A percentile compares a stretch with the other conserved stretches of the same genome.
Conservation (phyloP, 352 stramenopile genomes). For the Halophytophthora polymorphica region DNA sequence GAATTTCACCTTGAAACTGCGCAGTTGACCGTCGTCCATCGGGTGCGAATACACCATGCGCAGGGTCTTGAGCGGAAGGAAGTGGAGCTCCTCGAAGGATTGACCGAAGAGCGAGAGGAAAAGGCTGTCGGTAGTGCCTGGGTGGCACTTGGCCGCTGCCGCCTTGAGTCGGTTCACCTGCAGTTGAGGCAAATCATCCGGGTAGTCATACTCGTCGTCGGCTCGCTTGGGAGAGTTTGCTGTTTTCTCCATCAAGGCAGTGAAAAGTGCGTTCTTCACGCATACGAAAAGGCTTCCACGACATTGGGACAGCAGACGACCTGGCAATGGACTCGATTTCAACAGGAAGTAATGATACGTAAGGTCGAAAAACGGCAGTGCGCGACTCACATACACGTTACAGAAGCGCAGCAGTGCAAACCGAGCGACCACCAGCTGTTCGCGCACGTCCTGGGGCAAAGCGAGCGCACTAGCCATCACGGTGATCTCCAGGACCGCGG, state of each 20-base stretch:
- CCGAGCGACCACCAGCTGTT: slow-evolving; percentile 40
- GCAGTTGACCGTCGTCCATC: slow-evolving; percentile 90
- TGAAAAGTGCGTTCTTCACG: slow-evolving; percentile 83
- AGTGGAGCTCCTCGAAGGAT: slow-evolving; percentile 84
- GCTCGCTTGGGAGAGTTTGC: slow-evolving; percentile 70
- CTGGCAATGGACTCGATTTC: slow-evolving; percentile 24
- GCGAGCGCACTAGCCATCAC: slow-evolving; percentile 7
- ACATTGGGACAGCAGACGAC: slow-evolving; percentile 52
- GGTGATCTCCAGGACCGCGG: slow-evolving; percentile 12
- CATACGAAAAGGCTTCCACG: slow-evolving; percentile 66
- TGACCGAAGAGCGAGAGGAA: slow-evolving; percentile 83
- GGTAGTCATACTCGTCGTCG: slow-evolving; percentile 92
- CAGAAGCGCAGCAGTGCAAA: slow-evolving; percentile 69
- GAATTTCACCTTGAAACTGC: slow-evolving; percentile 94
- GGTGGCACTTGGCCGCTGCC: slow-evolving; percentile 69
- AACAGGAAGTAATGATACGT: slow-evolving; percentile 72
- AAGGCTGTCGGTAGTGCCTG: slow-evolving; percentile 59
- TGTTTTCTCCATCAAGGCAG: slow-evolving; percentile 66
- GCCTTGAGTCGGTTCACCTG: slow-evolving; percentile 85
- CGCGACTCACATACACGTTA: slow-evolving; percentile 67
- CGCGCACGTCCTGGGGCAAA: slow-evolving; percentile 7
- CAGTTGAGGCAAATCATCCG: slow-evolving; percentile 82
- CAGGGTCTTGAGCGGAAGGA: slow-evolving; percentile 61
- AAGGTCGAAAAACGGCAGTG: slow-evolving; percentile 75
- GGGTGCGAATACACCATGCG: slow-evolving; percentile 91